Conservation (phyloP, 345 rosid genomes). For the Angophora floribunda region DNA sequence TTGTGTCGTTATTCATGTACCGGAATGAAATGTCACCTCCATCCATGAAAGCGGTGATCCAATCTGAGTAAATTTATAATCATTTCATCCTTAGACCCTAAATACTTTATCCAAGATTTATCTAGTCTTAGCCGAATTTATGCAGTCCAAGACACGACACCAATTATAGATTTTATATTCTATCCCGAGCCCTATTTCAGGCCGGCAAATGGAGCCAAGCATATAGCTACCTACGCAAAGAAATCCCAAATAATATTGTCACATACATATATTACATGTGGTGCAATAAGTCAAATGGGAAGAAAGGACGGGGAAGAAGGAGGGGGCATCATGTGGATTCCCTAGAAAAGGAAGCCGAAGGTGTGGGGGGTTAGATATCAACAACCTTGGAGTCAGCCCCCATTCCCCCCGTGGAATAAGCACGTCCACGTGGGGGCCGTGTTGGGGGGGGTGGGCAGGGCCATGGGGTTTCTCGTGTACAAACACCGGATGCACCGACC, state of each 20-base stretch:
- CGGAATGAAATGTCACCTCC: background rate
- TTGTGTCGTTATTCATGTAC: background rate
- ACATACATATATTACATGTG: background rate
- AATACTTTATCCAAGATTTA: background rate
- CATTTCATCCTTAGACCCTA: background rate
- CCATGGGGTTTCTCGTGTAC: background rate
- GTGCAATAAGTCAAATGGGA: background rate
- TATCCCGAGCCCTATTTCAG: background rate
- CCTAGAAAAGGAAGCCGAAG: background rate
- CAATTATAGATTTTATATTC: background rate
- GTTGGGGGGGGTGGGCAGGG: background rate
- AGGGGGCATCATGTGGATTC: background rate
- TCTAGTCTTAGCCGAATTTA: background rate
- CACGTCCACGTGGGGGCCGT: background rate
- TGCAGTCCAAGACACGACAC: accelerated
- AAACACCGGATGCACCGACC: background rate
- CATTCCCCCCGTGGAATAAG: background rate
- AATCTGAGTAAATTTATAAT: background rate
- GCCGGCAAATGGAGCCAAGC: background rate
- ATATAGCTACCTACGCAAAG: background rate
- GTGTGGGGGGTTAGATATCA: background rate
- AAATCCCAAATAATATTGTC: background rate
- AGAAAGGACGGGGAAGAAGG: background rate
- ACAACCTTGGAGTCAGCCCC: background rate
- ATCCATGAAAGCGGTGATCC: background rate